Evolutionary conservation across 192 early-diverging fungal genomes (phyloP), one percentile per base, ranked within the genome.

Genomic region (Pilobolus umbonatus): DNA sequence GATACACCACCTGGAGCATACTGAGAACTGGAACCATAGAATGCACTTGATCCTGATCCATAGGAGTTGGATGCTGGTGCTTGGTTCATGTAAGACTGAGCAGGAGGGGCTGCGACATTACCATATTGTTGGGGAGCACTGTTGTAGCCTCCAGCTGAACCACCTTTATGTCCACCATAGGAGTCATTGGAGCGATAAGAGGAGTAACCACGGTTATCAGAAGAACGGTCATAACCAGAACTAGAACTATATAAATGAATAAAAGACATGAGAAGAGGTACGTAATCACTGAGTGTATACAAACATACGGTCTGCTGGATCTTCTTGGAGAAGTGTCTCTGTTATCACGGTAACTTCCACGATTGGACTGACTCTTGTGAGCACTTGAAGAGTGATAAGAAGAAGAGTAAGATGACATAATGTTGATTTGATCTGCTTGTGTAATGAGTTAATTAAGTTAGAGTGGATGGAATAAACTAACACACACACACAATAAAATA

Each of bases 1-100:
- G 1, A 5, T 25, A 26, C 12, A 26, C 46, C 28, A 11, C 46
- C 46, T 47, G 69, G 76, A 53, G 68, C 69, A 65, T 80, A 78
- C 26, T 73, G 62, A 50, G 79, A 77, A 39, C 73, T 67, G 46
- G 67, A 60, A 49, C 59, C 35, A 32, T 46, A 31, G 31, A 42
- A 44, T 15, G 73, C 60, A 43, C 55, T 44, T 17, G 31, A 14
- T 36, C 74, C 75, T n/a, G n/a, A n/a, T 45, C 64, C 64, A 26
- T 75, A 66, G 17, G 64, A 64, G 51, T 57, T 64, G 51, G 46
- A 22, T 46, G 30, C 52, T 56, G 40, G 67, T 38, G 25, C 75
- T 71, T 25, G 76, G n/a, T n/a, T n/a, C n/a, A n/a, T n/a, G n/a
- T n/a, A n/a, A n/a, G n/a, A n/a, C n/a, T n/a, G n/a, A 65, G 53